phyloP scores from a whole-genome alignment of 2,329 filamentous ascomycete genomes.

The Xylariaceae sp. region DNA sequence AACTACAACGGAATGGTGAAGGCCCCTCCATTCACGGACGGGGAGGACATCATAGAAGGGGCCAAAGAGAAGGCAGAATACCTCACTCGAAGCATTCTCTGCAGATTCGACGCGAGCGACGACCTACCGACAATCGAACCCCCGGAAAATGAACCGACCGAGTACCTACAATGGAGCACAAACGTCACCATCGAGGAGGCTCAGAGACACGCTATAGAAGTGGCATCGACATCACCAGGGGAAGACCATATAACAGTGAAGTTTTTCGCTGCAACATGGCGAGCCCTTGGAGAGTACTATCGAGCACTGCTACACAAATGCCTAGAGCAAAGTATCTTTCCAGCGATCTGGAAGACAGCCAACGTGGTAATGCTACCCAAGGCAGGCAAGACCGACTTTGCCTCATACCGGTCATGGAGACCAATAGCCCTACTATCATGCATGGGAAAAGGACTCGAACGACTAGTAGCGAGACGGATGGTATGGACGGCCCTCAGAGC shows the following conservation, averaged over 20 bases:
- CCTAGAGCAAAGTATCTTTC: neutral
- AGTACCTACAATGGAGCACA: no score
- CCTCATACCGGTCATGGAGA: neutral
- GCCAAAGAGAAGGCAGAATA: no score
- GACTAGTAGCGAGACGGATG: neutral
- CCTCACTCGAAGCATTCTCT: no score
- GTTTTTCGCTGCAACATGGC: neutral
- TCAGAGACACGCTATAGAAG: no score
- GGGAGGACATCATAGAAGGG: no score
- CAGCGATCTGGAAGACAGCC: neutral
- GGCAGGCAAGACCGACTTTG: neutral
- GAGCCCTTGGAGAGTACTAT: neutral
- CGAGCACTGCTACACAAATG: neutral
- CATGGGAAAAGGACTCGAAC: neutral
- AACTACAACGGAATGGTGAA: no score
- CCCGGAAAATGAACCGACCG: no score
- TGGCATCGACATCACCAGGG: no score
- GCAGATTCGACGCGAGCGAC: no score
- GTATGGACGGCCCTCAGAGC: neutral
- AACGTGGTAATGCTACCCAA: neutral
- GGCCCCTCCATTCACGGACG: no score
- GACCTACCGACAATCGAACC: no score
- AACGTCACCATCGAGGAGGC: no score
- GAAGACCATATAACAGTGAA: constrained; percentile 1
- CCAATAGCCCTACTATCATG: constrained; percentile 2